These are phyloP conservation scores for Mycena filopes DNA, from an alignment of 768 basidiomycete species.

Conservation along the genomic window DNA sequence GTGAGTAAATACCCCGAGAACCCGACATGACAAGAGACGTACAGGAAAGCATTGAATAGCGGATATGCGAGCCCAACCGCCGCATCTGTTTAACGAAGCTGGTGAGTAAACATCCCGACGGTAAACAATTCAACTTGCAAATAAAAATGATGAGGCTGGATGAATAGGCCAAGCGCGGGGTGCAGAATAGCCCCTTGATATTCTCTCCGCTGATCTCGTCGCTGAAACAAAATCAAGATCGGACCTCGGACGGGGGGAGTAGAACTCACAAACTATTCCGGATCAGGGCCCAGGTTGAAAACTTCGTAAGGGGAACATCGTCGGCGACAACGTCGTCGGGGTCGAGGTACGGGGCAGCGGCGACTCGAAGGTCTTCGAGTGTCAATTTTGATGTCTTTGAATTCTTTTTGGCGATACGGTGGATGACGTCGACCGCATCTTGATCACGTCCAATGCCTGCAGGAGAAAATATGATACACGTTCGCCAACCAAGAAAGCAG, in stretches of 20 bases:
- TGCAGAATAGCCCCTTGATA: constrained; percentile 61
- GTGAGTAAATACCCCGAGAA: background rate
- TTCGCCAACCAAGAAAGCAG: background rate
- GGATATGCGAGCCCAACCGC: constrained; percentile 71
- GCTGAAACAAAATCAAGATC: constrained; percentile 1
- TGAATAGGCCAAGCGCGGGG: constrained; percentile 59
- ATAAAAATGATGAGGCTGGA: constrained; percentile 60
- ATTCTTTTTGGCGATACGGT: constrained; percentile 63
- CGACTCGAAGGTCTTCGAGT: constrained; percentile 54
- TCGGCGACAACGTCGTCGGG: constrained; percentile 46
- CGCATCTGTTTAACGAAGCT: constrained; percentile 44
- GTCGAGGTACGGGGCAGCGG: constrained; percentile 26
- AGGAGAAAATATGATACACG: background rate
- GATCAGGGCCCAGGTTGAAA: constrained; percentile 69
- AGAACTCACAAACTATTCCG: constrained; percentile 50
- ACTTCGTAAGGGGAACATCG: constrained; percentile 50
- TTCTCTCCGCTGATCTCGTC: constrained; percentile 46
- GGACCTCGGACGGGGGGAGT: background rate
- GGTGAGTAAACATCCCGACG: background rate
- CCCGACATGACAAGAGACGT: constrained; percentile 36
- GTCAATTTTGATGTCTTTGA: constrained; percentile 54
- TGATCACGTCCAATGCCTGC: constrained; percentile 55
- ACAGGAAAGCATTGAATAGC: constrained; percentile 59
- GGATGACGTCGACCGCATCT: constrained; percentile 62
- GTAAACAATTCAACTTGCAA: constrained; percentile 51